Percentiles rank a stretch among this genome's conserved stretches.
These are phyloP conservation scores for Penicillium antarcticum DNA, from an alignment of 495 filamentous ascomycete genomes.

Conservation along the genomic window DNA sequence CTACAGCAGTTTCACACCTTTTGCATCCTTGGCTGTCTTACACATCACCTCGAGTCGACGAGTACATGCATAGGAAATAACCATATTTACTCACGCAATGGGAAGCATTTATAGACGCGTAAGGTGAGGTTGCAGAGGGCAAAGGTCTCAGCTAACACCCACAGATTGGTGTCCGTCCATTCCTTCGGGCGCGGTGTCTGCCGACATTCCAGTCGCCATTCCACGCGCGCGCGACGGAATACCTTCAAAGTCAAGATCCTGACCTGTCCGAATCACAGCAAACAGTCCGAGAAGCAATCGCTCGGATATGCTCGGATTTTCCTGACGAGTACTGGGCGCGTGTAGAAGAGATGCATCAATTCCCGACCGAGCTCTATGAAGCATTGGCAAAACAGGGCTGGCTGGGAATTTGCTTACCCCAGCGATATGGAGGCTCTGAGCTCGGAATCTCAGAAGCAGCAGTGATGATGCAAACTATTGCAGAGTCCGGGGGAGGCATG, in stretches of 20 bases:
- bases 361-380: conserved; percentile 55
- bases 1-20: too few species aligned
- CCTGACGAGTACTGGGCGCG: conserved; percentile 58
- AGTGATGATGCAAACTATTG: conserved; percentile 79
- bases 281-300: conserved; percentile 64
- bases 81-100: neutral
- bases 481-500: conserved; percentile 71
- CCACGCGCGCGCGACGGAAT: conserved; percentile 17
- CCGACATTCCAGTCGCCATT: neutral
- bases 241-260: conserved; percentile 13
- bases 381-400: conserved; percentile 69
- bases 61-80: too few species aligned
- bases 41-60: too few species aligned
- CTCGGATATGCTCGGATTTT: conserved; percentile 61
- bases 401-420: conserved; percentile 72
- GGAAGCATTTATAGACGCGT: neutral
- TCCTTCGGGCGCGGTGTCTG: neutral
- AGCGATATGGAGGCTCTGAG: conserved; percentile 62
- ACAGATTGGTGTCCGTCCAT: too few species aligned
- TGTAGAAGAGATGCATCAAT: conserved; percentile 6
- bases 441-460: conserved; percentile 67
- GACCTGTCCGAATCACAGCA: conserved; percentile 43
- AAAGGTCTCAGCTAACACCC: too few species aligned
- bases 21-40: too few species aligned
- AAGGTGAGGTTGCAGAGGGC: neutral